Base-by-base conservation (phyloP, 345 rosid species). In the Boechera stricta region DNA sequence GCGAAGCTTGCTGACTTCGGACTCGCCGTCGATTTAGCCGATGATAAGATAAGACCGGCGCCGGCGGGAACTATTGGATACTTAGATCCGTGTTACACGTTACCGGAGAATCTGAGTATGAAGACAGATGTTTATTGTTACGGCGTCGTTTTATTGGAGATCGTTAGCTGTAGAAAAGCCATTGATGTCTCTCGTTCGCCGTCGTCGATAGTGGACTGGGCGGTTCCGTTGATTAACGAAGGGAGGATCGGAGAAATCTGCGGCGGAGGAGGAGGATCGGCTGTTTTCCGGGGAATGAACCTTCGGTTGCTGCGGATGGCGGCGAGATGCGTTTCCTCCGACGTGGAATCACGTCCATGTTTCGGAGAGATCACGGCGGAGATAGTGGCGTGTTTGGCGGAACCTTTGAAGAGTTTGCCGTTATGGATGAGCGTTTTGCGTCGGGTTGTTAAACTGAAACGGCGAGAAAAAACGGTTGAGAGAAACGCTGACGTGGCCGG, bases 31-130 rank as follows among this genome's bases (percentile, higher is more conserved):
- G 87, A 74, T 81, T 86, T 6, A 78, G 36, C 58, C 4, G 88
- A 32, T 82, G 86, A 67, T 80, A 85, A 4, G 82, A 42, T 38
- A 12, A 59, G 2, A 13, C 77, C 80, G 15, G 2, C 72, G 47
- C 70, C 96, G 0, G 97, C 95, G 0, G 97, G 98, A 1, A 93
- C 98, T 0, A 83, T 91, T 2, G 97, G 97, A 11, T 91, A 91
- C 71, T 29, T 93, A 64, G 98, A 93, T 79, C 97, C 97, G 60
- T 39, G 73, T 39, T 90, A 89, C 82, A 88, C 89, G 29, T 75
- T 71, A 0, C 89, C 90, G 6, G 60, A 73, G 39, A 83, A 86
- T 29, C 71, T 93, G 6, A 88, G 91, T 81, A 73, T 77, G 5
- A 88, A 84, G 69, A 85, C 52, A 21, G 97, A 90, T n/a, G 75